Conservation (phyloP, 2,329 filamentous ascomycete species). For the Epichloe bromicola region DNA sequence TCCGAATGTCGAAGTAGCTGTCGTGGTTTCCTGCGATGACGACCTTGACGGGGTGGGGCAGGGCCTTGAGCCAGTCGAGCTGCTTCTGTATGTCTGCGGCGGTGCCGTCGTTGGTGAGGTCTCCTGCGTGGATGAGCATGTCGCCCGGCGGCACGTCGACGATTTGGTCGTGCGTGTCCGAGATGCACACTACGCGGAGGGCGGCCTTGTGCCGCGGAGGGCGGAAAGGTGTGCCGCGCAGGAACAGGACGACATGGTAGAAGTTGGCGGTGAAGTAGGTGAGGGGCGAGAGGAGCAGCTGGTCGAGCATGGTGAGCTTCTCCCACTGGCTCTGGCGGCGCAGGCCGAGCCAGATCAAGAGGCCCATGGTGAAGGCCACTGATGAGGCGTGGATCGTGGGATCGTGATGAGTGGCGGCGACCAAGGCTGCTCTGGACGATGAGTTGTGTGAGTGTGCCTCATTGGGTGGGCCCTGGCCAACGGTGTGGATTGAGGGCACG, state of each 20-base stretch:
- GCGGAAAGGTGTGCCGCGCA: constrained; percentile 53
- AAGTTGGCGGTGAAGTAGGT: constrained; percentile 47
- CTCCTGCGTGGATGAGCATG: constrained; percentile 79
- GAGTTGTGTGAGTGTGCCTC: no score
- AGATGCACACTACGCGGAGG: constrained; percentile 74
- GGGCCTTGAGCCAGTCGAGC: constrained; percentile 64
- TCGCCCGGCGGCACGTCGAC: constrained; percentile 60
- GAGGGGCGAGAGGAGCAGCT: constrained; percentile 55
- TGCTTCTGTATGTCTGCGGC: constrained; percentile 65
- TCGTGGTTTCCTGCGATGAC: constrained; percentile 85
- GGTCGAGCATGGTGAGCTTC: constrained; percentile 42
- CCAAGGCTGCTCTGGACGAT: no score
- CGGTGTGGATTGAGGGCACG: no score
- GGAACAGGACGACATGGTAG: constrained; percentile 50
- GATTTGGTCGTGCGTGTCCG: constrained; percentile 67
- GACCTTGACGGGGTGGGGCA: constrained; percentile 70
- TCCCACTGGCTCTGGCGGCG: constrained; percentile 36
- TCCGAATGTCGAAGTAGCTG: constrained; percentile 62
- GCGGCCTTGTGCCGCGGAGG: constrained; percentile 40
- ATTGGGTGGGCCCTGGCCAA: no score
- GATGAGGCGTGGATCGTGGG: no score
- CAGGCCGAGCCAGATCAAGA: constrained; percentile 32
- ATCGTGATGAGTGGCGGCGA: no score
- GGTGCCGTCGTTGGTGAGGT: constrained; percentile 64
- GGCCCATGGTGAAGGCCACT: constrained; percentile 23